phyloP scores from a whole-genome alignment of 805 yeast species.

The Blastobotrys peoriensis region DNA sequence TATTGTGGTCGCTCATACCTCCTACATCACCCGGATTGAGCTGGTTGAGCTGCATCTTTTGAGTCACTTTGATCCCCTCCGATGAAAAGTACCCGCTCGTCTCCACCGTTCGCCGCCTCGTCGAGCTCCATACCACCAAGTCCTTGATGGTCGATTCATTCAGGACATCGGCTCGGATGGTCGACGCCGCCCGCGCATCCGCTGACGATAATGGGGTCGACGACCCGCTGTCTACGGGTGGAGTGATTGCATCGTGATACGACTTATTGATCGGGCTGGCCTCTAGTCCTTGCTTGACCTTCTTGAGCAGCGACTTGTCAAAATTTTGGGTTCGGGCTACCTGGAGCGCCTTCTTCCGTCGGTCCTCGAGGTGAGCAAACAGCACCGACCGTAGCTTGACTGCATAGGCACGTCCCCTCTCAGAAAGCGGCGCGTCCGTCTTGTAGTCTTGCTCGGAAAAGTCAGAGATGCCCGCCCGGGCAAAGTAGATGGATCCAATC shows the following conservation, averaged over 20 bases:
- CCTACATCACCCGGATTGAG: slow-evolving; percentile 86
- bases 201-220: slow-evolving; percentile 21
- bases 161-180: slow-evolving; percentile 24
- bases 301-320: slow-evolving; percentile 1
- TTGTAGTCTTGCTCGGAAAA: slow-evolving; percentile 49
- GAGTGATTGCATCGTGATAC: slow-evolving; percentile 9
- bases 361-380: slow-evolving; percentile 29
- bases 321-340: slow-evolving; percentile 3
- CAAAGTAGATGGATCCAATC: slow-evolving; percentile 87
- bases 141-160: slow-evolving; percentile 57
- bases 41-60: slow-evolving; percentile 79
- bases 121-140: slow-evolving; percentile 92
- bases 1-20: slow-evolving; percentile 54
- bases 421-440: slow-evolving; percentile 69
- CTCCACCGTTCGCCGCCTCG: slow-evolving; percentile 75
- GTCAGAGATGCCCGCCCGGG: slow-evolving; percentile 44
- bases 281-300: neutral
- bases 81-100: slow-evolving; percentile 63
- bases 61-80: slow-evolving; percentile 57
- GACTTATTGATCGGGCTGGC: neutral
- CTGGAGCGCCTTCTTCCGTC: slow-evolving; percentile 7
- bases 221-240: slow-evolving; percentile 26
- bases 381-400: slow-evolving; percentile 56
- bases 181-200: slow-evolving; percentile 22
- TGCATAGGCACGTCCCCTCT: slow-evolving; percentile 52